Base-by-base conservation (phyloP, 2,329 filamentous ascomycete genomes). In the Lachnellula hyalina region DNA sequence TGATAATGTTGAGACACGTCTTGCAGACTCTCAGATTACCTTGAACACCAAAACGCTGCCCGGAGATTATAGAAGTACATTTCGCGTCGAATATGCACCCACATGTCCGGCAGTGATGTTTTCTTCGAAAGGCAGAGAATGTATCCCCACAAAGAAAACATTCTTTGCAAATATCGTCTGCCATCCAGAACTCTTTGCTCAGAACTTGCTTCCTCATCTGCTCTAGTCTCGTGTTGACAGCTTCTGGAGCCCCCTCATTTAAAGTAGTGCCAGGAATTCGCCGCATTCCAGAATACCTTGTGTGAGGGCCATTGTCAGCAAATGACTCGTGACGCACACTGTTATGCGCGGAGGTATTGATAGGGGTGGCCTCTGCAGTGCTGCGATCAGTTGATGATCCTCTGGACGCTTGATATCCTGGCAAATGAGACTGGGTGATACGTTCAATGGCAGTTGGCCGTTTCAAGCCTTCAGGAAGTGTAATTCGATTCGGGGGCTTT, bases 51-150 rank as follows among this genome's bases (percentile, higher is more conserved):
- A 99, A 97, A 49, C 86, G 85, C 60, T 88, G 83, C 5, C 93
- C 94, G 5, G 90, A 83, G 23, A 97, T 90, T n/a, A 93, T 85
- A 5, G 88, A 88, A 0, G 93, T 99, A 72, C 94, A 99, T 70
- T 95, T 96, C 4, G 90, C 89, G 71, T 97, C 94, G 67, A 99
- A 99, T 45, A 99, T 99, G 67, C 96, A 96, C n/a, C 94, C 94
- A 68, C 94, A 99, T 0, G 85, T 89, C 58, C 95, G 85, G 70
- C 94, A 99, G 71, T 99, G 94, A 70, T 99, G 94, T 68, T 99
- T 99, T 61, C 94, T 84, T 56, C 94, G 83, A 68, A 97, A 97
- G 1, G 93, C 94, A 0, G 90, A 91, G 67, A 99, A 99, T 2
- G 89, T 82, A 55, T 90, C 87, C 45, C 90, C 90, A 66, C 94